phyloP scores from a whole-genome alignment of 768 basidiomycete genomes.

The Mycena chlorophos region DNA sequence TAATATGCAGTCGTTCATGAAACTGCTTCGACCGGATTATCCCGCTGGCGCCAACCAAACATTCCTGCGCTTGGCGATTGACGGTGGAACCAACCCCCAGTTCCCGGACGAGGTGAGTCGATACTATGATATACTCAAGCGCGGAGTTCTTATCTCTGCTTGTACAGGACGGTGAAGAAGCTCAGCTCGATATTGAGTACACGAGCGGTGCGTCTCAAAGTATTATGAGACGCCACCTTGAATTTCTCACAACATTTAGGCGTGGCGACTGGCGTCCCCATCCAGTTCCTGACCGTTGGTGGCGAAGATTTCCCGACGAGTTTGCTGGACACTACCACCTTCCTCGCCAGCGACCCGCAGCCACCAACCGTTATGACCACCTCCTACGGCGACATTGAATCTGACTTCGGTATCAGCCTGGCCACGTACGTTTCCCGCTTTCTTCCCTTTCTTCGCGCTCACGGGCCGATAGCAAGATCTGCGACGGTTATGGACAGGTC shows the following conservation, averaged over 20 bases:
- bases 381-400: conserved; percentile 33
- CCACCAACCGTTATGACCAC: conserved; percentile 50
- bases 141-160: neutral
- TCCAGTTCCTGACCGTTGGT: conserved; percentile 43
- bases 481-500: conserved; percentile 41
- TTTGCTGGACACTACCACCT: conserved; percentile 32
- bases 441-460: conserved; percentile 40
- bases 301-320: conserved; percentile 44
- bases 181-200: conserved; percentile 16
- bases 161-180: conserved; percentile 10
- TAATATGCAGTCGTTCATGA: conserved; percentile 5
- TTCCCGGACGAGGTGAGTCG: conserved; percentile 5
- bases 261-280: conserved; percentile 31
- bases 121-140: neutral
- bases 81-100: conserved; percentile 22
- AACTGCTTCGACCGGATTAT: conserved; percentile 16
- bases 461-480: conserved; percentile 50
- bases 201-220: conserved; percentile 27
- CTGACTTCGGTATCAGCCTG: conserved; percentile 24
- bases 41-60: conserved; percentile 16
- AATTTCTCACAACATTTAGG: conserved; percentile 45
- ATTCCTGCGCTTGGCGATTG: conserved; percentile 15
- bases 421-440: conserved; percentile 43
- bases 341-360: conserved; percentile 46
- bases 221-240: conserved; percentile 36